Conservation (phyloP, 805 yeast species). For the Ogataea paraovalis region DNA sequence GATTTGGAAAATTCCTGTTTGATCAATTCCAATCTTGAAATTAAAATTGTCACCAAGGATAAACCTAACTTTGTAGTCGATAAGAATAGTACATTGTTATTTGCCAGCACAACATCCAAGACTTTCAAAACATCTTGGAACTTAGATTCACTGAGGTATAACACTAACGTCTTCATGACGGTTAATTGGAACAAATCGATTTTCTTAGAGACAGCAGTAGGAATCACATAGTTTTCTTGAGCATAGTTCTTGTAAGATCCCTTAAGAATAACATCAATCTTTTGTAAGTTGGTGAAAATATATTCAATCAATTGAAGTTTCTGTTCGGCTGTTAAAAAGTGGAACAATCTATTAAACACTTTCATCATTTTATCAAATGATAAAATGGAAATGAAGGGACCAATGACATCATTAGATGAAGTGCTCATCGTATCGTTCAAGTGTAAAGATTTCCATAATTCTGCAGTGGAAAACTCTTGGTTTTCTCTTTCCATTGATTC, state of each 20-base stretch:
- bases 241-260: conserved; percentile 73
- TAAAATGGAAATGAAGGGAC: conserved; percentile 80
- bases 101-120: conserved; percentile 63
- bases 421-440: conserved; percentile 57
- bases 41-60: conserved; percentile 81
- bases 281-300: conserved; percentile 74
- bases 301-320: conserved; percentile 72
- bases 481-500: conserved; percentile 71
- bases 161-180: conserved; percentile 78
- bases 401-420: conserved; percentile 52
- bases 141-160: conserved; percentile 76
- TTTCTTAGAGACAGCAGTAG: conserved; percentile 51
- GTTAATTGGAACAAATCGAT: conserved; percentile 78
- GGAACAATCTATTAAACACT: conserved; percentile 82
- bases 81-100: conserved; percentile 67
- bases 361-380: conserved; percentile 86
- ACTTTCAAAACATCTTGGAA: conserved; percentile 76
- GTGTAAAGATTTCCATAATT: conserved; percentile 75
- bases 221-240: conserved; percentile 39
- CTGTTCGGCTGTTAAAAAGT: conserved; percentile 73
- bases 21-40: conserved; percentile 88
- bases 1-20: conserved; percentile 64
- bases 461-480: conserved; percentile 40
- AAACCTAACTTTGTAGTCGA: conserved; percentile 75
- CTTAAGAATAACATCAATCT: conserved; percentile 68